Conservation (phyloP, 2,329 filamentous ascomycete species). For the Ophiostoma sp. region DNA sequence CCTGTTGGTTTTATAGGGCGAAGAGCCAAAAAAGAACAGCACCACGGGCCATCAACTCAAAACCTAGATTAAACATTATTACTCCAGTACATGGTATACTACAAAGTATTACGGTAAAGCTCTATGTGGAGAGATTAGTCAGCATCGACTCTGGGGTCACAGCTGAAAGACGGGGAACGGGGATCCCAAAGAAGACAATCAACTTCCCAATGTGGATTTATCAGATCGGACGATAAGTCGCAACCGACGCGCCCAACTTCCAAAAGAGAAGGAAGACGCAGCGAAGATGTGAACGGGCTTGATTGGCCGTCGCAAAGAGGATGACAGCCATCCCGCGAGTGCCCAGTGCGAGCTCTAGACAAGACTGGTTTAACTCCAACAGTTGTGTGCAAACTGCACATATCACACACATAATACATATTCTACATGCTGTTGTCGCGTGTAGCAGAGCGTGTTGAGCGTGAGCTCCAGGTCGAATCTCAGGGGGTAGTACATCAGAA, state of each 20-base stretch:
- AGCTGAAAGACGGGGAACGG: conserved; percentile 12
- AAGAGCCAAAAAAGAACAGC: too few species aligned
- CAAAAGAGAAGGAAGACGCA: not conserved
- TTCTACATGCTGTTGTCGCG: not conserved
- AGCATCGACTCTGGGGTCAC: not conserved
- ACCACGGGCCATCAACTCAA: too few species aligned
- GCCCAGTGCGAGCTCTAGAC: not conserved
- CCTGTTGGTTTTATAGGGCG: too few species aligned
- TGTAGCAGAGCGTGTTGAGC: not conserved
- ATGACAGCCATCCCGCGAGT: not conserved
- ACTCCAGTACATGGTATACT: not conserved
- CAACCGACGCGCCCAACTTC: not conserved
- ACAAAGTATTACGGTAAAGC: not conserved
- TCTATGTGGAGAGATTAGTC: conserved; percentile 3
- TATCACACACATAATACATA: not conserved
- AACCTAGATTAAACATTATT: too few species aligned
- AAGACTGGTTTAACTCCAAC: not conserved
- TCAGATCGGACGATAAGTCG: not conserved
- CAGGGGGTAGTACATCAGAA: not conserved
- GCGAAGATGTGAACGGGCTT: not conserved
- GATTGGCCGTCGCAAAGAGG: not conserved
- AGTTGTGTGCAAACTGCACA: not conserved
- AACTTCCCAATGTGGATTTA: conserved; percentile 3
- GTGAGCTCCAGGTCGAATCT: not conserved
- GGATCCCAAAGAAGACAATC: conserved; percentile 6